Base-by-base conservation (phyloP, 306 rosid species). In the Acacia melanoxylon region DNA sequence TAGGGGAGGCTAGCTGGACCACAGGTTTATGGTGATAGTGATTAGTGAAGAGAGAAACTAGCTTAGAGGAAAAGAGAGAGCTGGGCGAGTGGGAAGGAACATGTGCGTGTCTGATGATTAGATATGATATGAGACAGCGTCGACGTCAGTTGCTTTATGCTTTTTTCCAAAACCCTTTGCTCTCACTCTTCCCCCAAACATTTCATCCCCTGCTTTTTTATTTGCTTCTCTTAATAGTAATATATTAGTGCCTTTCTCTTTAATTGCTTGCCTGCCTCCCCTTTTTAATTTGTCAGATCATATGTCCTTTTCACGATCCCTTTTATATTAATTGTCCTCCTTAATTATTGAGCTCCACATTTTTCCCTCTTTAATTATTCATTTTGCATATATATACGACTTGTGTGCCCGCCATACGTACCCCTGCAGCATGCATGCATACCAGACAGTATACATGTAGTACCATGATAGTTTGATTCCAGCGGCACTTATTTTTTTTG, bases 51-150 rank as follows among this genome's bases (percentile, higher is more conserved):
- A 70, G 49, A 69, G 69, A 80, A 52, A 51, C 11, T 6, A 2
- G 8, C 11, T 19, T 7, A 3, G 61, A 16, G 20, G 51, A 40
- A 13, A 13, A 11, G 67, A 24, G 29, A 61, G 61, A 70, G 78
- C 76, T 19, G 27, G 51, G 69, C 4, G 2, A 66, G 17, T 17
- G 61, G 61, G 27, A 22, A 58, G 4, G 25, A 20, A 88, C 98
- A 95, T 93, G 96, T 95, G 98, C 90, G 45, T 81, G 85, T 83
- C 93, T 83, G 92, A 85, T 90, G 89, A 87, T 87, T 71, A 85
- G 89, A 41, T 85, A 70, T 24, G 35, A 11, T 85, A 74, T 10
- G 31, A 22, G 29, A 58, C 83, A 79, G 93, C 84, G 86, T 91
- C 93, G 87, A 90, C 91, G 37, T 92, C 97, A 86, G 25, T 78